Evolutionary conservation across 2,329 filamentous ascomycete genomes (phyloP), one percentile per base, ranked within the genome.

Genomic region (Hypoxylon sp.): DNA sequence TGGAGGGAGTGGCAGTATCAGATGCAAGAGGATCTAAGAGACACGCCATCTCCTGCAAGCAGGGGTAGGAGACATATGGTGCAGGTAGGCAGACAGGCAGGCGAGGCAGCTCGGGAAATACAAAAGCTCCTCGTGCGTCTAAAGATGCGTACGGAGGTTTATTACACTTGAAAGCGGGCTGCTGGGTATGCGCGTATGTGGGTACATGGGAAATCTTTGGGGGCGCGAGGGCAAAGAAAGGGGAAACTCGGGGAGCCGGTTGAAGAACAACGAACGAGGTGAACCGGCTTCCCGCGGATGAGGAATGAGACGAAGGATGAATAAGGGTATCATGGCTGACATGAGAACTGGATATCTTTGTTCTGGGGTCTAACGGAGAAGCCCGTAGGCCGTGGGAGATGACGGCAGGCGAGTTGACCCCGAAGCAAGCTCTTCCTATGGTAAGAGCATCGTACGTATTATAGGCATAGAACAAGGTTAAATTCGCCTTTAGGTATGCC

Each of bases 1-100:
- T 57, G 20, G 53, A 62, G 54, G 67, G 65, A 46, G 59, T 67
- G 62, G 34, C 15, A 53, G 52, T 65, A 69, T 68, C 54, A 62
- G 49, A 69, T 54, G 67, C 64, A 69, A 62, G 59, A 65, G 56
- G 56, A 65, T 69, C 61, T 69, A 34, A 59, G 50, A 59, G 46
- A 65, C 51, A 52, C 50, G 56, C 58, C 53, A 65, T 52, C 51
- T 39, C 43, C 50, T 67, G 62, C 55, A 59, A 37, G 49, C 51
- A 51, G 58, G 58, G 51, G 43, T 46, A 43, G n/a, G 28, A 43
- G 13, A 48, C 44, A 48, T 28, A 47, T 28, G 10, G 44, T 17
- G 24, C 17, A 65, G 56, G 49, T 28, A 30, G 22, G 48, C 50
- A 48, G 47, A 43, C 44, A 39, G 41, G 28, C 46, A 19, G 43